Evolutionary conservation across 2,329 filamentous ascomycete species (phyloP).

Genomic region (Epicoccum nigrum): DNA sequence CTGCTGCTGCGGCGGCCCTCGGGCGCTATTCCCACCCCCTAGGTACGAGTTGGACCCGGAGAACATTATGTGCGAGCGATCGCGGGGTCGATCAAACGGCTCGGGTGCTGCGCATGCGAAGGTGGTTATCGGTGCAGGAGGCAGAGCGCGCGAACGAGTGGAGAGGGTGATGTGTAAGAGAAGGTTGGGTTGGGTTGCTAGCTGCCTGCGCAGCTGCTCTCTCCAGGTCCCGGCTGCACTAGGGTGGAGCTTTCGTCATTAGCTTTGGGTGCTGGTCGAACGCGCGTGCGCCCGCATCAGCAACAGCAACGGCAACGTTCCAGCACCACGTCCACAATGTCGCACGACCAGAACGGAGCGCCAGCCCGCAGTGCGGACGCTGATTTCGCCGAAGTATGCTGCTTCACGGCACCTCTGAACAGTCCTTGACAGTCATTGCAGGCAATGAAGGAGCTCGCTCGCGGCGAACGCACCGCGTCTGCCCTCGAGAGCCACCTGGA

Average conservation of each 20-base stretch:
- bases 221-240: slow-evolving; percentile 32
- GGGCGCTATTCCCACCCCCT: slow-evolving; percentile 77
- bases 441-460: slow-evolving; percentile 59
- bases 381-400: slow-evolving; percentile 44
- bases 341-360: slow-evolving; percentile 39
- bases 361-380: slow-evolving; percentile 33
- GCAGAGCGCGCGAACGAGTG: slow-evolving; percentile 23
- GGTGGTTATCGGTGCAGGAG: slow-evolving; percentile 17
- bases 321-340: slow-evolving; percentile 33
- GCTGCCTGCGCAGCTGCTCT: slow-evolving; percentile 29
- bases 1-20: slow-evolving; percentile 62
- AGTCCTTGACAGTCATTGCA: slow-evolving; percentile 34
- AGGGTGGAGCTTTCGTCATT: slow-evolving; percentile 37
- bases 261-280: slow-evolving; percentile 17
- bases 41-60: slow-evolving; percentile 87
- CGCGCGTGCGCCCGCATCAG: slow-evolving; percentile 12
- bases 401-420: not conserved
- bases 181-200: slow-evolving; percentile 26
- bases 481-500: slow-evolving; percentile 62
- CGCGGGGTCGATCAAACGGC: slow-evolving; percentile 27
- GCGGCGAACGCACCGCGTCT: slow-evolving; percentile 62
- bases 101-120: slow-evolving; percentile 30
- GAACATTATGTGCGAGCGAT: slow-evolving; percentile 69
- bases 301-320: slow-evolving; percentile 22
- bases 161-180: slow-evolving; percentile 29